Evolutionary conservation across 768 basidiomycete genomes (phyloP).

Genomic region (Russula abietina): DNA sequence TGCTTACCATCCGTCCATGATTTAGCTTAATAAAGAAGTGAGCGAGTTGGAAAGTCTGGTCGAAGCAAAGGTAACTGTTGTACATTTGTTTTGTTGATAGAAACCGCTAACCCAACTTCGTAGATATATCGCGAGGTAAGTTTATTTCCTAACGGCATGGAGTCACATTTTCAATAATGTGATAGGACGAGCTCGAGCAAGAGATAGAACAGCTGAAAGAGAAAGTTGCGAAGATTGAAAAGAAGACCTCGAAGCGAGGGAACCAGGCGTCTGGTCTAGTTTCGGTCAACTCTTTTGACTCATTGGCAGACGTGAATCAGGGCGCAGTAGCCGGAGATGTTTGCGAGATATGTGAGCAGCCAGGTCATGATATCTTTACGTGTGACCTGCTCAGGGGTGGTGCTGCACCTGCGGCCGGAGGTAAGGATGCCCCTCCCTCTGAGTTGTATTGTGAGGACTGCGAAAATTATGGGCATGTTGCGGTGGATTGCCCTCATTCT

Average conservation of each 20-base stretch:
- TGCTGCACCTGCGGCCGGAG: constrained; percentile 34
- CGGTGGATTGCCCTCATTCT: constrained; percentile 78
- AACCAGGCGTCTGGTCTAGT: constrained; percentile 20
- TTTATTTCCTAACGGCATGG: not conserved
- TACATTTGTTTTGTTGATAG: not conserved
- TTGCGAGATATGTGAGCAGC: constrained; percentile 83
- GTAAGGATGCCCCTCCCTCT: constrained; percentile 22
- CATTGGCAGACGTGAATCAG: constrained; percentile 20
- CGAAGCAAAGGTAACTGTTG: constrained; percentile 75
- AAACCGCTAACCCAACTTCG: not conserved
- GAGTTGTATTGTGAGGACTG: constrained; percentile 72
- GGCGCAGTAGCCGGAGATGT: constrained; percentile 35
- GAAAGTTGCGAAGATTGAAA: constrained; percentile 52
- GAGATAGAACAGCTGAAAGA: constrained; percentile 75
- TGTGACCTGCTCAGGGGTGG: constrained; percentile 65
- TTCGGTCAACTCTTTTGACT: constrained; percentile 25
- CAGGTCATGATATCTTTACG: constrained; percentile 81
- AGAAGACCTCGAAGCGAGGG: constrained; percentile 52
- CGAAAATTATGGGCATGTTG: constrained; percentile 69
- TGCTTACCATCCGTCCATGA: constrained; percentile 14
- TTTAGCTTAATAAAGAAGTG: constrained; percentile 84
- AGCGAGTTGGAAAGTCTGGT: constrained; percentile 87
- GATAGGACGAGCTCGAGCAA: constrained; percentile 78
- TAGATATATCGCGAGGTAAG: constrained; percentile 81
- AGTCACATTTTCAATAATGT: not conserved